Evolutionary conservation across 331 rosid species (phyloP).

Genomic region (Dryas integrifolia): DNA sequence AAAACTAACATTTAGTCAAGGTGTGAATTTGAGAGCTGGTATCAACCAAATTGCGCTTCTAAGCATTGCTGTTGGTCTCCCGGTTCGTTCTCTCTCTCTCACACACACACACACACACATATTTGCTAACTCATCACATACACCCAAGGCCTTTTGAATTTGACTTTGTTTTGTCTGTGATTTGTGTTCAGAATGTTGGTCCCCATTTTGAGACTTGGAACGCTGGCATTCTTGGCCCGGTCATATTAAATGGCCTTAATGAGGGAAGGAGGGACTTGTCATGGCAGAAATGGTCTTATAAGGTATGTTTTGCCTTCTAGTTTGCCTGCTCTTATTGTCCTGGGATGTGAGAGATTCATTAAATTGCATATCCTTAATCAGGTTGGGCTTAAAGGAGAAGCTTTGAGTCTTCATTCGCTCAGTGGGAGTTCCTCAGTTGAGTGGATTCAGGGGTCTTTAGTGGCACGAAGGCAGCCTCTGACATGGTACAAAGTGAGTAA

Average conservation of each 20-base stretch:
- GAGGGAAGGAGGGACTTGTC: conserved; percentile 87
- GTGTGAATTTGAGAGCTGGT: conserved; percentile 80
- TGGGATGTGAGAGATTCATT: conserved; percentile 31
- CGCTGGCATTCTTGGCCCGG: conserved; percentile 90
- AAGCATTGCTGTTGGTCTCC: conserved; percentile 96
- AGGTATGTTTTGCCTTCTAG: conserved; percentile 48
- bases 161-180: conserved; percentile 21
- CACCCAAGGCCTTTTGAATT: conserved; percentile 7
- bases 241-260: conserved; percentile 64
- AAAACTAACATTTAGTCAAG: conserved; percentile 62
- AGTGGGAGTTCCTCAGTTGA: conserved; percentile 79
- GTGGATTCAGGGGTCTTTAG: conserved; percentile 59
- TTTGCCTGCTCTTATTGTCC: conserved; percentile 16
- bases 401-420: conserved; percentile 74
- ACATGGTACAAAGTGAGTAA: conserved; percentile 89
- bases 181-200: conserved; percentile 73
- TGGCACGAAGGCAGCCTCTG: conserved; percentile 60
- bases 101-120: neutral
- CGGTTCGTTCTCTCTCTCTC: conserved; percentile 57
- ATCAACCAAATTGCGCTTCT: conserved; percentile 83
- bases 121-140: neutral
- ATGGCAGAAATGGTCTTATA: conserved; percentile 93
- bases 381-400: conserved; percentile 94
- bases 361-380: conserved; percentile 33
- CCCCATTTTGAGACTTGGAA: conserved; percentile 92